Evolutionary conservation across 73 alveolate species (phyloP).

Genomic region (Tetrahymena elliotti): DNA sequence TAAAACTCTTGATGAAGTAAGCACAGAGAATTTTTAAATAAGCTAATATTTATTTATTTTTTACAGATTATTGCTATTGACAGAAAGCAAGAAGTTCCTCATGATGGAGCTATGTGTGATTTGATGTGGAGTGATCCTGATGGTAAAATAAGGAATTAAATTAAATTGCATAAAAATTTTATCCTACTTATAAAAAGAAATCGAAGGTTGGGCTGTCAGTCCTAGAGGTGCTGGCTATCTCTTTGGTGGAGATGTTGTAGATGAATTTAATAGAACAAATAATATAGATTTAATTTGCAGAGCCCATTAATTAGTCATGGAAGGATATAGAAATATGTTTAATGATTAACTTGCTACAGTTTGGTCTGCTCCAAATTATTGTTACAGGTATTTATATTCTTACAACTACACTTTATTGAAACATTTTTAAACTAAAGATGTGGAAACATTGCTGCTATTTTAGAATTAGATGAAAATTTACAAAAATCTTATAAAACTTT

Average conservation of each 20-base stretch:
- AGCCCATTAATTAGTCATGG: conserved; percentile 95
- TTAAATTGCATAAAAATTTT: too few relatives aligned
- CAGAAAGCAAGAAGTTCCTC: conserved; percentile 98
- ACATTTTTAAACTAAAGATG: conserved; percentile 40
- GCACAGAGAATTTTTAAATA: not conserved
- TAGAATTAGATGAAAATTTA: conserved; percentile 78
- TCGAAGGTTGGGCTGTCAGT: conserved; percentile 41
- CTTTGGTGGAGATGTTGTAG: conserved; percentile 89
- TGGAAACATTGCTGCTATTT: conserved; percentile 74
- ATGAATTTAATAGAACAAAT: conserved; percentile 70
- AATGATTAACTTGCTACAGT: conserved; percentile 67
- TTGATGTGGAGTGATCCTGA: conserved; percentile 98
- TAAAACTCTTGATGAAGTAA: conserved; percentile 76
- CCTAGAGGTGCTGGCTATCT: conserved; percentile 98
- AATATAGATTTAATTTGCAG: conserved; percentile 83
- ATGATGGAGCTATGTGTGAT: conserved; percentile 98
- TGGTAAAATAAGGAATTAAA: conserved; percentile 6
- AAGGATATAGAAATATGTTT: conserved; percentile 83
- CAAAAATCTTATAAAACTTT: conserved; percentile 60
- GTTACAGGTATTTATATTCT: conserved; percentile 34
- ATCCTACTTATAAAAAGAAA: not conserved
- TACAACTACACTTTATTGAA: not conserved
- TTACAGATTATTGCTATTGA: conserved; percentile 80
- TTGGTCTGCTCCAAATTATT: conserved; percentile 77
- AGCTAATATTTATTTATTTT: not conserved